Evolutionary conservation across 2,329 filamentous ascomycete genomes (phyloP).

Genomic region (Fusarium burgessii): DNA sequence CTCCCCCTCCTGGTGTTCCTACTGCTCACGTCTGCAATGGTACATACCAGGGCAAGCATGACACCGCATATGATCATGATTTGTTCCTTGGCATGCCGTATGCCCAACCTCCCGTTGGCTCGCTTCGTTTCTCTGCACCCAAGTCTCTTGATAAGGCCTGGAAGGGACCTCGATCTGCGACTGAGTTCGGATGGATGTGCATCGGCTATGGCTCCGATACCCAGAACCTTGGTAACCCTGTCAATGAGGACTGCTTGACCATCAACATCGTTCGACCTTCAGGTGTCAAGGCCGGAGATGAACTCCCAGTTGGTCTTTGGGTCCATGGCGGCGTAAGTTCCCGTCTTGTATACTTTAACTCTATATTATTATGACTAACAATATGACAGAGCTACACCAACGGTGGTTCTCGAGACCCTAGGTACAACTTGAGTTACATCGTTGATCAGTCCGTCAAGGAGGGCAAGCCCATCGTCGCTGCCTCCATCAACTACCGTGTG

Average conservation of each 20-base stretch:
- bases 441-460: conserved; percentile 62
- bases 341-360: not conserved
- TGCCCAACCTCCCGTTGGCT: conserved; percentile 56
- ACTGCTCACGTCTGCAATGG: conserved; percentile 22
- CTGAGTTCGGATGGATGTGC: conserved; percentile 60
- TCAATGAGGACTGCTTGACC: conserved; percentile 45
- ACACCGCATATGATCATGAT: conserved; percentile 29
- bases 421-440: conserved; percentile 72
- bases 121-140: conserved; percentile 65
- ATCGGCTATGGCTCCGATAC: conserved; percentile 62
- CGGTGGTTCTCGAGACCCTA: conserved; percentile 45
- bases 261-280: conserved; percentile 44
- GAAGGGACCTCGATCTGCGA: conserved; percentile 56
- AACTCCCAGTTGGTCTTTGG: conserved; percentile 70
- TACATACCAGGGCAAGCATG: conserved; percentile 34
- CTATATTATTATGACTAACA: conserved; percentile 10
- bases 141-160: conserved; percentile 61
- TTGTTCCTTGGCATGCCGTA: conserved; percentile 37
- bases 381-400: conserved; percentile 40
- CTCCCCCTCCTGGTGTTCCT: conserved; percentile 4
- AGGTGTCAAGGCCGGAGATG: conserved; percentile 48
- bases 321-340: conserved; percentile 61
- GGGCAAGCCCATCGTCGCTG: conserved; percentile 62
- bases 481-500: conserved; percentile 64
- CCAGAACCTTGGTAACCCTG: conserved; percentile 30